Conservation (phyloP, 257 asterid genomes). For the Capsicum chinense region DNA sequence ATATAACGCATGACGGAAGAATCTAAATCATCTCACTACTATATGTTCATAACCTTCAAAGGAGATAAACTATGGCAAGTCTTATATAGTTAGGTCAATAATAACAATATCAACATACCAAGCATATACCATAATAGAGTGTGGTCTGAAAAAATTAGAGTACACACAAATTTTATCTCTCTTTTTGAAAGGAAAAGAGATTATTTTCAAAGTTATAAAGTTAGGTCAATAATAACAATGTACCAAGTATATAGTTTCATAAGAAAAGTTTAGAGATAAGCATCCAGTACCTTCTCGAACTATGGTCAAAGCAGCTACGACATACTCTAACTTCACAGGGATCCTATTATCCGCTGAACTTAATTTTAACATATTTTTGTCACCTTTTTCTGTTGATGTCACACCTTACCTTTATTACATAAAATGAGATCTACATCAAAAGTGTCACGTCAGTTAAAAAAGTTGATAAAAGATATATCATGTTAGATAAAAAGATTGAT, state of each 20-base stretch:
- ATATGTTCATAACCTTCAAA: neutral
- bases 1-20: neutral
- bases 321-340: too few species aligned
- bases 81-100: neutral
- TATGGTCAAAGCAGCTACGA: too few species aligned
- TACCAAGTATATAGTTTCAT: neutral
- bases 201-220: neutral
- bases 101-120: neutral
- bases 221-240: neutral
- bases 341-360: too few species aligned
- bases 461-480: too few species aligned
- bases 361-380: too few species aligned
- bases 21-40: neutral
- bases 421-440: too few species aligned
- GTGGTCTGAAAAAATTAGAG: accelerated
- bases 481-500: too few species aligned
- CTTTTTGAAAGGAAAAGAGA: neutral
- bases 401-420: too few species aligned
- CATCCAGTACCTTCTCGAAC: too few species aligned
- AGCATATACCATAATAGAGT: neutral
- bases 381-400: too few species aligned
- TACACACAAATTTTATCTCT: neutral
- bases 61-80: neutral
- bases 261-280: too few species aligned
- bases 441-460: too few species aligned